Percentiles rank a stretch among this genome's conserved stretches.
phyloP scores from a whole-genome alignment of 768 basidiomycete genomes.

The Tubosaeta sp. region DNA sequence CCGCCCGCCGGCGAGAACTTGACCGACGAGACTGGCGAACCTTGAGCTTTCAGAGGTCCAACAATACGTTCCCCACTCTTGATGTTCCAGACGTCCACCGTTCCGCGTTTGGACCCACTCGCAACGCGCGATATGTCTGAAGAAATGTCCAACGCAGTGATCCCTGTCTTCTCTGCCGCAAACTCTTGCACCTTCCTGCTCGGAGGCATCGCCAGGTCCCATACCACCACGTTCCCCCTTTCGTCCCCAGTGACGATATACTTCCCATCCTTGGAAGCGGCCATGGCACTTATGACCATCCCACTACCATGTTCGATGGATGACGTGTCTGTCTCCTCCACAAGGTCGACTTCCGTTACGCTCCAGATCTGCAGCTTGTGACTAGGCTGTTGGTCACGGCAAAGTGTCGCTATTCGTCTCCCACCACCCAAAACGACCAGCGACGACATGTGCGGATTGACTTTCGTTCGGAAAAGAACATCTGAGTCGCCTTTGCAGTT shows the following conservation, averaged over 20 bases:
- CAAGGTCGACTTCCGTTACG: neutral
- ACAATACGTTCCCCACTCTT: neutral
- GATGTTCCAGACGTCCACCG: neutral
- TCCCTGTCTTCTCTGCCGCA: neutral
- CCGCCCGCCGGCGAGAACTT: slow-evolving; percentile 15
- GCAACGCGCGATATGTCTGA: neutral
- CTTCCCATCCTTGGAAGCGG: neutral
- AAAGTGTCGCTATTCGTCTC: neutral
- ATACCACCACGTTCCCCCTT: neutral
- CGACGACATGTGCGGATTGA: neutral
- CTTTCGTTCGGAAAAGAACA: neutral
- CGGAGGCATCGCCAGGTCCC: neutral
- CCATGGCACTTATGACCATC: neutral
- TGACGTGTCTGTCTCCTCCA: neutral
- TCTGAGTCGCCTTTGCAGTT: neutral
- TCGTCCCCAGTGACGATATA: neutral
- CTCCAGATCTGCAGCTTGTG: neutral
- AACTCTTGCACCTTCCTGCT: neutral
- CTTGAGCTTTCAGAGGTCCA: neutral
- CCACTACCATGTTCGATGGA: neutral
- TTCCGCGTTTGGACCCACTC: neutral
- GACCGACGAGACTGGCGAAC: slow-evolving; percentile 7
- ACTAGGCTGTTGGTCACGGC: neutral
- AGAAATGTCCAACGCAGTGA: neutral
- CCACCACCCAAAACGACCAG: neutral